Evolutionary conservation across 2,329 filamentous ascomycete species (phyloP), one percentile per base, ranked within the genome.

Genomic region (Colletotrichum sp.): DNA sequence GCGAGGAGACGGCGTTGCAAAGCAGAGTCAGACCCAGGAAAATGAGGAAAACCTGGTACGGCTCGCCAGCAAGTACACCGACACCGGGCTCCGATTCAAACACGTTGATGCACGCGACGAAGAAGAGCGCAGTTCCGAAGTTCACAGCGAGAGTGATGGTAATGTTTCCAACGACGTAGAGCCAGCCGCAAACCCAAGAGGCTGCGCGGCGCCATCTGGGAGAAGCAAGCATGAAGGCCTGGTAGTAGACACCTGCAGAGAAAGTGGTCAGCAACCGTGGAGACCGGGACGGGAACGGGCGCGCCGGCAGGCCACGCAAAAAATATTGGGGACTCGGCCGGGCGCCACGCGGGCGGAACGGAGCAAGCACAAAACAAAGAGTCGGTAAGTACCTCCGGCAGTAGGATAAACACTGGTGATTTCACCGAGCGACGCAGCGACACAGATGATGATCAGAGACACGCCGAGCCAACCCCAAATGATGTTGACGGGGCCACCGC

Each of bases 61-160:
- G 82, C 59, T 87, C 88, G 62, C 85, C 88, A 4, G 83, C 83
- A 65, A 91, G 85, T 75, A 91, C 81, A 13, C 82, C 85, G 13
- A 84, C 82, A 59, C 87, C 89, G 8, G 85, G 83, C 44, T 84
- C 82, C 4, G 83, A 83, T 71, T 89, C 85, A 75, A 91, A 92
- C 44, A 92, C 88, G 74, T 91, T 90, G 83, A 92, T 81, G 80
- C 89, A 90, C 16, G 86, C 88, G 72, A 90, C 87, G 74, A 91
- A 84, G 82, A 92, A 90, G 78, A 95, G 91, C 0, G 92, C 94
- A 5, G 94, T 95, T 8, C 93, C 94, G 80, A 95, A 96, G 86
- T 95, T 95, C 82, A 95, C 94, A n/a, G 93, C 91, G n/a, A 95
- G 88, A 0, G 94, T 95, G 79, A 96, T 96, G 79, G 93, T 95